Evolutionary conservation across 176 grass and related monocot genomes (phyloP).

Genomic region (Cymbopogon citratus): DNA sequence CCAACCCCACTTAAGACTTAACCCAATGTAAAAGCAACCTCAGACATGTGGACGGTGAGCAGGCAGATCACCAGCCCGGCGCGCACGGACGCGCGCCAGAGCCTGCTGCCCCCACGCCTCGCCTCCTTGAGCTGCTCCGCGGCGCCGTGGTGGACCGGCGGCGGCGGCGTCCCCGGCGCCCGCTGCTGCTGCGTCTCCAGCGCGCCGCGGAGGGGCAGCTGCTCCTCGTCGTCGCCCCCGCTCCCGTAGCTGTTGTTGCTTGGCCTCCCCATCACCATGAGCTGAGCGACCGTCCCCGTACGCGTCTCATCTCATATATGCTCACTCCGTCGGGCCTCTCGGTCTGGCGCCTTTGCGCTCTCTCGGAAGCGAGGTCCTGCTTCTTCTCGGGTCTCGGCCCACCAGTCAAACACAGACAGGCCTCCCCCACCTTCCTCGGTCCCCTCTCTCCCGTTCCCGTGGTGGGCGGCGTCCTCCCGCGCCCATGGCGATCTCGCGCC

Average conservation of each 20-base stretch:
- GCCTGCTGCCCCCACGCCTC: conserved; percentile 20
- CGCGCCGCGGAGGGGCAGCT: conserved; percentile 17
- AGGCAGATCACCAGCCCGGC: conserved; percentile 33
- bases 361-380: no score
- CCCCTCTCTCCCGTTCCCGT: no score
- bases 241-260: conserved; percentile 11
- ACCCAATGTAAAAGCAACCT: no score
- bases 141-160: background rate
- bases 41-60: conserved; percentile 29
- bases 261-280: conserved; percentile 31
- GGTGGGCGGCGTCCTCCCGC: no score
- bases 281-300: background rate
- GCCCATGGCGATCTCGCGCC: no score
- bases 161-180: no score
- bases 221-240: conserved; percentile 23
- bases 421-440: no score
- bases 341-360: background rate
- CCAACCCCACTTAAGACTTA: no score
- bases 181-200: conserved; percentile 9
- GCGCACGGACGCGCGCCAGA: conserved; percentile 31
- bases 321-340: background rate
- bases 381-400: no score
- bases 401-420: no score
- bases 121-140: conserved; percentile 25
- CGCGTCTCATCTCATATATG: background rate